Percentiles rank a stretch among this genome's conserved stretches.
phyloP scores from a whole-genome alignment of 2,329 filamentous ascomycete genomes.

The Fusarium falciforme region DNA sequence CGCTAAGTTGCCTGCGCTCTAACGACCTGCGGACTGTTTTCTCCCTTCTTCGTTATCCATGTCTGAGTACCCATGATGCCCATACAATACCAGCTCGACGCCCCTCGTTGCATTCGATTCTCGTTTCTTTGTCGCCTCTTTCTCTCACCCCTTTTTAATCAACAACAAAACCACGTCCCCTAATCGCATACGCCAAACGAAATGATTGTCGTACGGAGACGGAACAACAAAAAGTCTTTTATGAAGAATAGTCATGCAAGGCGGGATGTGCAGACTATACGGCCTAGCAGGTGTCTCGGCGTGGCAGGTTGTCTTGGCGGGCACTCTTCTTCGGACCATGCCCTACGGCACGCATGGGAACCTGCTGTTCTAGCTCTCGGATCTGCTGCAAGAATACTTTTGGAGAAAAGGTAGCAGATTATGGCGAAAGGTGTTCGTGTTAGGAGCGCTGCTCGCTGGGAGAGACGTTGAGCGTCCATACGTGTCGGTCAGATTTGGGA shows the following conservation, averaged over 20 bases:
- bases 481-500: conserved; percentile 41
- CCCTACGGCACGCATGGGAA: conserved; percentile 7
- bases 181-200: conserved; percentile 50
- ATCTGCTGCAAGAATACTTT: conserved; percentile 25
- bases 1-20: conserved; percentile 69
- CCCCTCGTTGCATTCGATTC: conserved; percentile 62
- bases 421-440: conserved; percentile 33
- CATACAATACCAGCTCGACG: conserved; percentile 69
- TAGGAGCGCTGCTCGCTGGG: conserved; percentile 18
- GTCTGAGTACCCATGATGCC: conserved; percentile 69
- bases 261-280: conserved; percentile 49
- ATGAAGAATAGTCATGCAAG: conserved; percentile 51
- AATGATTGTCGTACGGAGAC: conserved; percentile 48
- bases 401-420: conserved; percentile 37
- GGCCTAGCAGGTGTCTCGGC: conserved; percentile 36
- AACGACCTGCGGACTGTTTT: conserved; percentile 37
- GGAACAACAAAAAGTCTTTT: conserved; percentile 50
- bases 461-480: conserved; percentile 34
- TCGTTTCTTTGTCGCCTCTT: conserved; percentile 52
- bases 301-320: conserved; percentile 28
- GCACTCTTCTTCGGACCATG: conserved; percentile 21
- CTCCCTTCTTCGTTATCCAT: conserved; percentile 60
- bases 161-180: conserved; percentile 49
- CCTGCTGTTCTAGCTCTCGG: conserved; percentile 22
- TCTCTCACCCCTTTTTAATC: conserved; percentile 55